Base-by-base conservation (phyloP, 169 alveolate species). In the Plasmodium fragile region DNA sequence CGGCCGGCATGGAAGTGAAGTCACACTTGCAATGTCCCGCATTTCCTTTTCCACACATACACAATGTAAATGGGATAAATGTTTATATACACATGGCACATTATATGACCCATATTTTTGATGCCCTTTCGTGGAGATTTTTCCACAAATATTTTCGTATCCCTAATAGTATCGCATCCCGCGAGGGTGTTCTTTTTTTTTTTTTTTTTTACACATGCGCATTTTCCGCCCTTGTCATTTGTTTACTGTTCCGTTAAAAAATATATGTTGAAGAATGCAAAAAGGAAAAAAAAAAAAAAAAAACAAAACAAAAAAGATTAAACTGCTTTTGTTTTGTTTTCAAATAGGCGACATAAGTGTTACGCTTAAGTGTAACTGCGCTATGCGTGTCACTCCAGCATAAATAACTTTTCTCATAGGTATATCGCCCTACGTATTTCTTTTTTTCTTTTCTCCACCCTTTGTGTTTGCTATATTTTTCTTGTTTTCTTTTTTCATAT, bases 141-240 rank as follows among this genome's bases (percentile, higher is more conserved):
- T 65, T 65, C 41, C 75, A 65, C 36, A 13, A 5, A 65, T 65
- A 65, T 25, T 34, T 10, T 25, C 41, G 36, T 22, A 65, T 65
- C 75, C 36, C 32, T 28, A 65, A 65, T 65, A 65, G n/a, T 65
- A 65, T 65, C 75, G 13, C 41, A 65, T 6, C 75, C n/a, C 36
- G 36, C 36, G 25, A 65, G 22, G 75, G 36, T 65, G 18, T 65
- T 65, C 36, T 8, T 16, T 65, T 65, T 65, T n/a, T 8, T 16
- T 65, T 65, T 65, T 65, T 65, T 65, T 65, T 22, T 65, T 65
- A 65, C 75, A 65, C 75, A 65, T 25, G 36, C 75, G 30, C 75
- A 65, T 65, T 65, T 65, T 3, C 75, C 32, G 13, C 75, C 13
- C 16, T 22, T 25, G 36, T 5, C 75, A 65, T 65, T 28, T 65